Conservation (phyloP, 306 rosid genomes). For the Psophocarpus tetragonolobus region DNA sequence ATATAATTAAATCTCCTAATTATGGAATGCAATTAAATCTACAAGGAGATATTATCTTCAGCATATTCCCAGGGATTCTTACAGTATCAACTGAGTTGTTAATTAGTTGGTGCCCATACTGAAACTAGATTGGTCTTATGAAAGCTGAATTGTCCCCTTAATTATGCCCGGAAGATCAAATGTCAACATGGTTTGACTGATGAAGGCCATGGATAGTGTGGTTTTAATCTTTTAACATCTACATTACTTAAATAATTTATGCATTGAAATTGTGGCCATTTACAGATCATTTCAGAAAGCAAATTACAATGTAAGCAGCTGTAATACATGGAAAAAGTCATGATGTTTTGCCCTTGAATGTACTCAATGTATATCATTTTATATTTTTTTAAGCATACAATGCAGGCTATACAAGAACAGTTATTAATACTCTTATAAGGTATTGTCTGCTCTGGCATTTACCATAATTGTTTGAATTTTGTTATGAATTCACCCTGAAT, state of each 20-base stretch:
- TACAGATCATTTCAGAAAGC: background rate
- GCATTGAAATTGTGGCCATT: background rate
- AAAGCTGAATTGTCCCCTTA: slow-evolving; percentile 3
- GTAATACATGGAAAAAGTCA: background rate
- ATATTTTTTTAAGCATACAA: slow-evolving; percentile 55
- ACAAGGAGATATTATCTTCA: background rate
- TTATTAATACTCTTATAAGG: slow-evolving; percentile 37
- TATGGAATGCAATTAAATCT: background rate
- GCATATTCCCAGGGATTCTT: too few species aligned
- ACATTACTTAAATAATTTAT: slow-evolving; percentile 15
- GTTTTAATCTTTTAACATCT: slow-evolving; percentile 8
- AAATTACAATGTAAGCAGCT: background rate
- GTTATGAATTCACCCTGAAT: slow-evolving; percentile 1
- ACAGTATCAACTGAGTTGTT: background rate
- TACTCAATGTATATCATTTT: slow-evolving; percentile 7
- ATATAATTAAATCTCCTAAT: too few species aligned
- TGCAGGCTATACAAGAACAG: slow-evolving; percentile 88
- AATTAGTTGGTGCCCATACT: background rate
- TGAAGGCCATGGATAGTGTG: background rate
- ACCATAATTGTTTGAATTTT: background rate
- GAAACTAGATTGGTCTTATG: background rate
- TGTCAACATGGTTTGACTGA: background rate
- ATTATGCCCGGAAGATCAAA: slow-evolving; percentile 6
- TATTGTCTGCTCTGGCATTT: slow-evolving; percentile 22
- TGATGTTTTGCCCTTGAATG: background rate